Percentiles rank a stretch among this genome's conserved stretches.
Conservation (phyloP, 2,329 filamentous ascomycete species). For the Alternaria sp. region DNA sequence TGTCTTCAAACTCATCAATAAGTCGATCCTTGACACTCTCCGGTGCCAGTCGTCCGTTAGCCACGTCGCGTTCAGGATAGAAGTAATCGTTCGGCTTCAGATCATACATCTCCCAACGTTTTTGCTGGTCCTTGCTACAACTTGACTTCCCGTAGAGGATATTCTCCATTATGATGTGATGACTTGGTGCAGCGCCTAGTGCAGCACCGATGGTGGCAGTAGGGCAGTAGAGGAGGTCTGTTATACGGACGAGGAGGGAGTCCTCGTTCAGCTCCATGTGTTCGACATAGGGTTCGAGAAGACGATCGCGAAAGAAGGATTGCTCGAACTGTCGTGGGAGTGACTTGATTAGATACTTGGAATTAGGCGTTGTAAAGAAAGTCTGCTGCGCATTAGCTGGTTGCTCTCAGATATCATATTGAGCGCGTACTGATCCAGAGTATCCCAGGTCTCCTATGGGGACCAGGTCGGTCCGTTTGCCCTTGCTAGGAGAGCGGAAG, state of each 20-base stretch:
- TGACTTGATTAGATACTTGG: constrained; percentile 75
- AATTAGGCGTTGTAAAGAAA: constrained; percentile 73
- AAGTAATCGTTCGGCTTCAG: constrained; percentile 79
- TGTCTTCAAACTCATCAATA: constrained; percentile 73
- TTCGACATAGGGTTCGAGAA: constrained; percentile 69
- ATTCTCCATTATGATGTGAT: constrained; percentile 83
- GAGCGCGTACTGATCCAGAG: constrained; percentile 67
- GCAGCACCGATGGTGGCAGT: constrained; percentile 66
- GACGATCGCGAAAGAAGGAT: constrained; percentile 71
- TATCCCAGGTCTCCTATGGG: constrained; percentile 75
- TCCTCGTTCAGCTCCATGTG: constrained; percentile 68
- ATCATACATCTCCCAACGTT: constrained; percentile 75
- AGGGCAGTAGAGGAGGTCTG: constrained; percentile 69
- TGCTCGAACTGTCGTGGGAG: constrained; percentile 75
- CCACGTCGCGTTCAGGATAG: constrained; percentile 76
- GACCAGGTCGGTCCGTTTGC: constrained; percentile 56
- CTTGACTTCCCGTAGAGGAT: constrained; percentile 67
- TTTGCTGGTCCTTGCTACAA: constrained; percentile 51
- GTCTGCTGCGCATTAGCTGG: constrained; percentile 55
- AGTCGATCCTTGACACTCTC: constrained; percentile 71
- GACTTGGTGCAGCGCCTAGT: constrained; percentile 68
- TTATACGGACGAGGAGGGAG: constrained; percentile 74
- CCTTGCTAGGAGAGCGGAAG: constrained; percentile 56
- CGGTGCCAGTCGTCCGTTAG: constrained; percentile 68
- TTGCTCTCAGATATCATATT: not conserved